phyloP scores from a whole-genome alignment of 225 moss, liverwort and hornwort genomes.

The Marchantia polymorpha region DNA sequence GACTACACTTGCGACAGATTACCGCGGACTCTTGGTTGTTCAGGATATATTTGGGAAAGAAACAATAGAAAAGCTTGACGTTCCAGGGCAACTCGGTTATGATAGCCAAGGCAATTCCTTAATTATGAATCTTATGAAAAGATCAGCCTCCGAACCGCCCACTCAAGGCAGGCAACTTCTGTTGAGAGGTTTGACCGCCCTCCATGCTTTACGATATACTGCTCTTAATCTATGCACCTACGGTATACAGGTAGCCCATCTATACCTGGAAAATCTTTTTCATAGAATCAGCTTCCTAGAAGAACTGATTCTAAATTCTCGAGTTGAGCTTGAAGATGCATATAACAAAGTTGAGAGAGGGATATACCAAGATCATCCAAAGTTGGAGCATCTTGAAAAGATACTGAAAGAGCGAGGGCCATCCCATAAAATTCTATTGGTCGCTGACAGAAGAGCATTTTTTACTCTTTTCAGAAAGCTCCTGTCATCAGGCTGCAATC shows the following conservation, averaged over 20 bases:
- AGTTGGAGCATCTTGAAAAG: conserved; percentile 29
- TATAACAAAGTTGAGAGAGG: conserved; percentile 45
- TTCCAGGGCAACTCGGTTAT: conserved; percentile 31
- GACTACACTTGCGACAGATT: conserved; percentile 37
- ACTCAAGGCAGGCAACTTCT: conserved; percentile 16
- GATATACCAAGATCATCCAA: conserved; percentile 44
- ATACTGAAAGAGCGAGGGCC: conserved; percentile 26
- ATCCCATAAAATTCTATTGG: conserved; percentile 33
- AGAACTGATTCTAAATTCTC: conserved; percentile 30
- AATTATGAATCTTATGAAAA: conserved; percentile 26
- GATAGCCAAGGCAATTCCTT: conserved; percentile 21
- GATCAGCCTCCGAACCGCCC: conserved; percentile 7
- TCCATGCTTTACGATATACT: conserved; percentile 43
- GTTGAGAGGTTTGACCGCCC: conserved; percentile 27
- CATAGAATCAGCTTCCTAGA: conserved; percentile 41
- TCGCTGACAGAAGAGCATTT: conserved; percentile 46
- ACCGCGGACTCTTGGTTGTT: conserved; percentile 23
- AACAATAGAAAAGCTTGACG: conserved; percentile 1
- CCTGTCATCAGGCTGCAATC: conserved; percentile 30
- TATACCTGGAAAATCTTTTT: conserved; percentile 38
- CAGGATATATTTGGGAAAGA: conserved; percentile 21
- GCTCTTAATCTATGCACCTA: conserved; percentile 43
- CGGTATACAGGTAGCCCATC: conserved; percentile 49
- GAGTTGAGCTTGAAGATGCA: conserved; percentile 46
- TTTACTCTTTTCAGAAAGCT: conserved; percentile 42